Base-by-base conservation (phyloP, 192 early-diverging fungal species). In the Umbelopsis sp. region DNA sequence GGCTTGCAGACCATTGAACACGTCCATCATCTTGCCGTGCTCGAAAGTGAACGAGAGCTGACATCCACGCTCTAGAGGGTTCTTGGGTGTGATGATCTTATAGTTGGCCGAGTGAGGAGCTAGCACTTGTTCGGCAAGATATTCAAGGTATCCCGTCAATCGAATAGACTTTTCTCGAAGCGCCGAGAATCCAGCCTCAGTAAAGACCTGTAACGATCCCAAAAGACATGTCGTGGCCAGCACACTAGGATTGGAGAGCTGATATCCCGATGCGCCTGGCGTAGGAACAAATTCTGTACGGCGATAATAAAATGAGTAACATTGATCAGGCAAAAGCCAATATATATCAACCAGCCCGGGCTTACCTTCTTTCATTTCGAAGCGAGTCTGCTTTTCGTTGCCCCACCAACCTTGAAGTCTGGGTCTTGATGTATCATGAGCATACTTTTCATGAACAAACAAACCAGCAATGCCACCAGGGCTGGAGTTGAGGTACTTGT, bases 401-500 rank as follows among this genome's bases (percentile, higher is more conserved):
- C 93, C 92, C 96, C 96, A 99, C 97, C 97, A 99, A 7, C 77
- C 77, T 50, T 72, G 69, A 2, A 71, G 51, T 78, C 77, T 81
- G 15, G 84, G 84, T 49, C 89, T 80, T 20, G 79, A 76, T 46
- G 81, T 74, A 64, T 84, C 78, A 41, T 80, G 75, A n/a, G 85
- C 86, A 71, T 96, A 87, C 69, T 88, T 89, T 74, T 92, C 87
- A 67, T 99, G 95, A 8, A 99, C 88, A 80, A 96, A 99, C 9
- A 92, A 87, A 2, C 94, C 94, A 16, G 88, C 94, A 68, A 99
- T 97, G 46, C 92, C 92, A 46, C 97, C 97, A 0, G 97, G 94
- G 3, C 97, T 96, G n/a, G 95, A 88, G 75, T 99, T 99, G 50
- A 99, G 81, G 78, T 99, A 99, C 78, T 99, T 99, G 89, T 99